Evolutionary conservation across 345 rosid species (phyloP).

Genomic region (Brassica carinata): DNA sequence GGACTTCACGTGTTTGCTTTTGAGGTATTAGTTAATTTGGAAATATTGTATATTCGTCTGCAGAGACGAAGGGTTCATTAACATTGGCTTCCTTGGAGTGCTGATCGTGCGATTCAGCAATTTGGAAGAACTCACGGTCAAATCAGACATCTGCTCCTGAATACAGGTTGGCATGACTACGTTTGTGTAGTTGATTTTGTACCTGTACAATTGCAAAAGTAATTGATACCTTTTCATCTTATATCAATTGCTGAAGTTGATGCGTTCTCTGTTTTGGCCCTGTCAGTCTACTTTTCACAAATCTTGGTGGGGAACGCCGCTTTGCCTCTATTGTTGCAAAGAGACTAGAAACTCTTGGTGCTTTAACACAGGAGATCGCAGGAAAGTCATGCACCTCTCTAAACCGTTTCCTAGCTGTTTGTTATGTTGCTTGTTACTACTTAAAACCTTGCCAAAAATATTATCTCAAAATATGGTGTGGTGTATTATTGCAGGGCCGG

Average conservation of each 20-base stretch:
- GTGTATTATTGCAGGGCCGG: slow-evolving; percentile 78
- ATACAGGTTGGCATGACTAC: slow-evolving; percentile 63
- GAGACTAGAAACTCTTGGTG: slow-evolving; percentile 96
- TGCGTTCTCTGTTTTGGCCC: slow-evolving; percentile 20
- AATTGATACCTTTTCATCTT: slow-evolving; percentile 7
- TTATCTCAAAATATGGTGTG: slow-evolving; percentile 33
- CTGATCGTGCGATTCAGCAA: slow-evolving; percentile 99
- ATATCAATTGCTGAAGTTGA: slow-evolving; percentile 22
- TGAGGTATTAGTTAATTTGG: slow-evolving; percentile 14
- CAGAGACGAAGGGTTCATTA: slow-evolving; percentile 97
- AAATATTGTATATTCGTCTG: slow-evolving; percentile 5
- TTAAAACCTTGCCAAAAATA: slow-evolving; percentile 2
- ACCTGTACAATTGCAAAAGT: not conserved
- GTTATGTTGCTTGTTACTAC: slow-evolving; percentile 9
- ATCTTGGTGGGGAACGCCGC: slow-evolving; percentile 98
- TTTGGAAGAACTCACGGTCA: slow-evolving; percentile 98
- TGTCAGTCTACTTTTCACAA: slow-evolving; percentile 80
- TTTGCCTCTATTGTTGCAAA: slow-evolving; percentile 99
- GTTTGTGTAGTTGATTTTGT: slow-evolving; percentile 26
- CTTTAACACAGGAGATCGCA: slow-evolving; percentile 98
- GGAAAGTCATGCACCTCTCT: slow-evolving; percentile 51
- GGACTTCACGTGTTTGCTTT: not conserved
- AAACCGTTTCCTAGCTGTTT: slow-evolving; percentile 19
- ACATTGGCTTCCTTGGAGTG: slow-evolving; percentile 99
- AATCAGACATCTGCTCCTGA: slow-evolving; percentile 99